phyloP scores from a whole-genome alignment of 2,329 filamentous ascomycete species.

The Fusarium anguioides region DNA sequence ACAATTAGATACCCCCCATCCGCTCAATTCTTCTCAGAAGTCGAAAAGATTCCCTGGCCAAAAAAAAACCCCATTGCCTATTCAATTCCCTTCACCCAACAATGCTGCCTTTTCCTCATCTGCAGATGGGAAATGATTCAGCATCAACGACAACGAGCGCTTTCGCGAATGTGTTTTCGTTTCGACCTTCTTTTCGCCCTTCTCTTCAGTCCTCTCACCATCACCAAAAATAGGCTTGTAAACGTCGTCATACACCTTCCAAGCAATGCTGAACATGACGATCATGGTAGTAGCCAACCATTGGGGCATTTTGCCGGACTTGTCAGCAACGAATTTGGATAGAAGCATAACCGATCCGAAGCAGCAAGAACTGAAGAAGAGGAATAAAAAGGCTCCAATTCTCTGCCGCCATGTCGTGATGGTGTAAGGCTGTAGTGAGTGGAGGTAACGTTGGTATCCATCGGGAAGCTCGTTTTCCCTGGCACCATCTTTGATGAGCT shows the following conservation, averaged over 20 bases:
- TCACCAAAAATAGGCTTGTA: conserved; percentile 79
- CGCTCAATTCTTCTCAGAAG: not conserved
- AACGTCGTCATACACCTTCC: conserved; percentile 59
- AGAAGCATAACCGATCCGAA: conserved; percentile 62
- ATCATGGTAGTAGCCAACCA: conserved; percentile 71
- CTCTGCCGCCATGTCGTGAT: conserved; percentile 74
- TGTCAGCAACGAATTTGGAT: conserved; percentile 65
- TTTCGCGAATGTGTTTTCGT: conserved; percentile 6
- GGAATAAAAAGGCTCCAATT: conserved; percentile 73
- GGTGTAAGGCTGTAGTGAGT: conserved; percentile 74
- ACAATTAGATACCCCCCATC: not conserved
- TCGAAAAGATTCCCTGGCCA: not conserved
- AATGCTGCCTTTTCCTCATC: conserved; percentile 46
- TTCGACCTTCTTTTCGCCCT: conserved; percentile 35
- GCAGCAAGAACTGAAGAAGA: conserved; percentile 66
- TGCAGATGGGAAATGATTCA: conserved; percentile 1
- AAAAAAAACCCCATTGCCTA: too few species aligned
- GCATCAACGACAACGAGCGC: conserved; percentile 15
- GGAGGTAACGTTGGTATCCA: conserved; percentile 81
- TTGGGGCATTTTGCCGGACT: conserved; percentile 72
- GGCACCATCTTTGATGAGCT: conserved; percentile 82
- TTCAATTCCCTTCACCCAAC: conserved; percentile 22
- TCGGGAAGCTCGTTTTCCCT: conserved; percentile 81
- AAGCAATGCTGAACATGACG: conserved; percentile 62
- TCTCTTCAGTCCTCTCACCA: conserved; percentile 74